Percentiles rank a stretch among this genome's conserved stretches.
Evolutionary conservation across 306 rosid genomes (phyloP).

Genomic region (Ceratonia siliqua): DNA sequence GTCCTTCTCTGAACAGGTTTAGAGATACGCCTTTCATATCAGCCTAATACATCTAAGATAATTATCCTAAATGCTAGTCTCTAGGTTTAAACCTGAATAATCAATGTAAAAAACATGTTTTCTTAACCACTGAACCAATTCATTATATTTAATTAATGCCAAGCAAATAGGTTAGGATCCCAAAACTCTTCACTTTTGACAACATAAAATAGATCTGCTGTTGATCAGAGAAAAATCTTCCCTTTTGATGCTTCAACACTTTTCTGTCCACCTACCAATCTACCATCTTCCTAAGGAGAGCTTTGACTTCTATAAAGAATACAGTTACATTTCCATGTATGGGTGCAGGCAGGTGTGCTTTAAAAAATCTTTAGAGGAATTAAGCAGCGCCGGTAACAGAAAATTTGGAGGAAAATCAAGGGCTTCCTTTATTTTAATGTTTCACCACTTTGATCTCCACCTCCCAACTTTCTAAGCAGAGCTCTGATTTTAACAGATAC

Average conservation of each 20-base stretch:
- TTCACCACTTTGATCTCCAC: conserved; percentile 22
- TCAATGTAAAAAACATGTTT: no score
- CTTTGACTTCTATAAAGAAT: no score
- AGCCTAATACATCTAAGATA: no score
- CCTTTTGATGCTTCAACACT: neutral
- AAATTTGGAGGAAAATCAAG: neutral
- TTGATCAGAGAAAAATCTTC: neutral
- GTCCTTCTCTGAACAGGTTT: no score
- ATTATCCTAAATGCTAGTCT: no score
- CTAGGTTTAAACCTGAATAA: no score
- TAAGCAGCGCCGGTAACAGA: neutral
- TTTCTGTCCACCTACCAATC: neutral
- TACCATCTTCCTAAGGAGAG: neutral
- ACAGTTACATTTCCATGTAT: neutral
- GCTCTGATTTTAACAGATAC: neutral
- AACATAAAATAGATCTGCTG: neutral
- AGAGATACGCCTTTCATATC: no score
- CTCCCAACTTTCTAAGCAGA: neutral
- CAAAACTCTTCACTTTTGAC: no score
- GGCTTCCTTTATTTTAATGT: neutral
- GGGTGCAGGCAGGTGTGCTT: neutral
- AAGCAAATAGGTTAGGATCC: no score
- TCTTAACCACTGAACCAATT: no score
- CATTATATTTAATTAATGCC: no score
- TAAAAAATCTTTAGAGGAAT: neutral